Evolutionary conservation across 2,329 filamentous ascomycete genomes (phyloP).

Genomic region (Ophiostoma himal-ulmi): DNA sequence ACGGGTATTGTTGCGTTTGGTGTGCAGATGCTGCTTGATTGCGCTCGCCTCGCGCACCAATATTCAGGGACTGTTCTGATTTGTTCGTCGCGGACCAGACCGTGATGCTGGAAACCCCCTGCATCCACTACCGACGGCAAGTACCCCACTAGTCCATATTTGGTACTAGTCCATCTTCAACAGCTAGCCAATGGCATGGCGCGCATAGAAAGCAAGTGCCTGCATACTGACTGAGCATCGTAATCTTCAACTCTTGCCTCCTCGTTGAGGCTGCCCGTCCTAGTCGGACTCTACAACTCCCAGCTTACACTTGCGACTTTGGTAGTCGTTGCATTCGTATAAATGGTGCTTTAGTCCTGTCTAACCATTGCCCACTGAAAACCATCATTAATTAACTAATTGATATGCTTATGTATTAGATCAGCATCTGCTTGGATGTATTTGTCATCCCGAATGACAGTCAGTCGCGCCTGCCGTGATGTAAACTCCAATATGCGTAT

Average conservation of each 20-base stretch:
- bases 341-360: background rate
- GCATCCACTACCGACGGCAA: constrained; percentile 13
- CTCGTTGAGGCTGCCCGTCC: background rate
- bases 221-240: background rate
- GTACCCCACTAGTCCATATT: constrained; percentile 8
- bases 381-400: too few relatives aligned
- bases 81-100: constrained; percentile 18
- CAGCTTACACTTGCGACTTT: background rate
- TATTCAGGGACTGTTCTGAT: constrained; percentile 11
- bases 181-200: background rate
- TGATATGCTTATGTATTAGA: background rate
- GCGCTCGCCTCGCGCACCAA: background rate
- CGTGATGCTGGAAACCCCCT: constrained; percentile 15
- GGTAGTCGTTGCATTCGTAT: background rate
- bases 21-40: background rate
- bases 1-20: background rate
- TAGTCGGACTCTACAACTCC: background rate
- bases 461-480: background rate
- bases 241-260: background rate
- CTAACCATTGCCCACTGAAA: background rate
- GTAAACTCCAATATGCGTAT: background rate
- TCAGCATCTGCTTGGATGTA: background rate
- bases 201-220: background rate
- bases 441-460: background rate
- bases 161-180: background rate